phyloP scores from a whole-genome alignment of 2,329 filamentous ascomycete genomes.

The Epichloe festucae region DNA sequence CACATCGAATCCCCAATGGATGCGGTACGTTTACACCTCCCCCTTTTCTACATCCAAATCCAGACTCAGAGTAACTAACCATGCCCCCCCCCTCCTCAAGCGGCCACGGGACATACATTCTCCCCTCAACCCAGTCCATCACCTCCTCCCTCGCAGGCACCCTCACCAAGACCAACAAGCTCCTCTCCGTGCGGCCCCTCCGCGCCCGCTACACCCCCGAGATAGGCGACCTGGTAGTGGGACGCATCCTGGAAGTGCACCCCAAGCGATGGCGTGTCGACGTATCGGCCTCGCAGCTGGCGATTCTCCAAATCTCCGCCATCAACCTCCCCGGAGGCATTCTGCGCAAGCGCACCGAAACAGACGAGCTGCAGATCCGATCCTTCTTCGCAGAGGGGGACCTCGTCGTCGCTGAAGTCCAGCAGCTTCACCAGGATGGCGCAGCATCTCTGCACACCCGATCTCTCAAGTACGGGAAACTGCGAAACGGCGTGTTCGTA shows the following conservation, averaged over 20 bases:
- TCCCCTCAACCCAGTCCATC: conserved; percentile 52
- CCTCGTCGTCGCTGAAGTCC: conserved; percentile 86
- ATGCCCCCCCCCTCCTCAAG: conserved; percentile 26
- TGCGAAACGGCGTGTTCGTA: conserved; percentile 85
- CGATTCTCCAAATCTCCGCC: conserved; percentile 68
- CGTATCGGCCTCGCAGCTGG: conserved; percentile 76
- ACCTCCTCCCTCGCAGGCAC: conserved; percentile 83
- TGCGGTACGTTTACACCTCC: conserved; percentile 44
- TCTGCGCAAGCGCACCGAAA: conserved; percentile 78
- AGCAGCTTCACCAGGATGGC: conserved; percentile 76
- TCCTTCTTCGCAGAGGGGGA: conserved; percentile 97
- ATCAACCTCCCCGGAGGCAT: conserved; percentile 96
- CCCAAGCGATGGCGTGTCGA: conserved; percentile 89
- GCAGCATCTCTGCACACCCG: conserved; percentile 81
- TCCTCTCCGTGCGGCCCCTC: conserved; percentile 80
- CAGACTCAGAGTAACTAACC: background rate
- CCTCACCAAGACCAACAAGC: conserved; percentile 88
- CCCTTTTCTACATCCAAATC: background rate
- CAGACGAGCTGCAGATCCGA: conserved; percentile 92
- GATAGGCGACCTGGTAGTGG: conserved; percentile 90
- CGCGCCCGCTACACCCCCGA: conserved; percentile 90
- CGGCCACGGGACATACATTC: conserved; percentile 84
- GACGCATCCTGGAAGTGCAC: conserved; percentile 90
- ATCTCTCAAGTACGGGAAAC: conserved; percentile 84
- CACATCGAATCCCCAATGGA: conserved; percentile 91